These are phyloP conservation scores for Melanomma pulvis-pyrius DNA, from an alignment of 495 filamentous ascomycete species.

Conservation along the genomic window DNA sequence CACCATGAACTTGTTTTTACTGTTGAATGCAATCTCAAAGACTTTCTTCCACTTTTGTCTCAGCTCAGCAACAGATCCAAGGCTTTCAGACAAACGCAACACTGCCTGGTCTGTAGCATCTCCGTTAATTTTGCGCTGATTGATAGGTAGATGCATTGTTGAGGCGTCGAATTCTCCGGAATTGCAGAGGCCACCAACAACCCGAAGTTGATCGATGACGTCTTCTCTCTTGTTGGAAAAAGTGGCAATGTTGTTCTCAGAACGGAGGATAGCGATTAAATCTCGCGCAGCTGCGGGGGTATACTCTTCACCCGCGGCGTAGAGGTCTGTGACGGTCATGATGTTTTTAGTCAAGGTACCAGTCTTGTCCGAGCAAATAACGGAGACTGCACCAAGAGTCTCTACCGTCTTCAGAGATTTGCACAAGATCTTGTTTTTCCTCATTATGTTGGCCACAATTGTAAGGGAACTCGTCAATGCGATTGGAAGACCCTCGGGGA, in stretches of 20 bases:
- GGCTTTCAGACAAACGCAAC: slow-evolving; percentile 64
- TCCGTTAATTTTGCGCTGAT: slow-evolving; percentile 64
- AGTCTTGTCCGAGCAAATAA: slow-evolving; percentile 72
- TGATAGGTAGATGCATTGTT: slow-evolving; percentile 55
- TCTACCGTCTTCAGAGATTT: slow-evolving; percentile 71
- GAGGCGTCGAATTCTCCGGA: slow-evolving; percentile 68
- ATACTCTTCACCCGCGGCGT: slow-evolving; percentile 29
- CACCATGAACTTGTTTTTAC: slow-evolving; percentile 76
- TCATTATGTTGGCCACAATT: slow-evolving; percentile 65
- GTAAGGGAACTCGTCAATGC: slow-evolving; percentile 59
- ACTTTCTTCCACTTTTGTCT: slow-evolving; percentile 57
- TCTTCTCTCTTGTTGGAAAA: slow-evolving; percentile 6
- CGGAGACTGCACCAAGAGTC: slow-evolving; percentile 66
- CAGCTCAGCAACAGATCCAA: slow-evolving; percentile 55
- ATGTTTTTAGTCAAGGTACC: slow-evolving; percentile 73
- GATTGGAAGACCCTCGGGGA: slow-evolving; percentile 72
- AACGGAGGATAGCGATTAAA: slow-evolving; percentile 11
- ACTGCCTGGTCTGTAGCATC: slow-evolving; percentile 75
- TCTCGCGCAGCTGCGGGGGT: slow-evolving; percentile 29
- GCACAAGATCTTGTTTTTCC: slow-evolving; percentile 64
- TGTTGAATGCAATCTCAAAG: slow-evolving; percentile 74
- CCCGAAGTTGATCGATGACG: slow-evolving; percentile 26
- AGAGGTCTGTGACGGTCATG: slow-evolving; percentile 29
- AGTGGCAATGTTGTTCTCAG: background rate
- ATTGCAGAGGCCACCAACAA: slow-evolving; percentile 66